phyloP scores from a whole-genome alignment of 1,284 basidiomycete genomes.

The Trametes sp. region DNA sequence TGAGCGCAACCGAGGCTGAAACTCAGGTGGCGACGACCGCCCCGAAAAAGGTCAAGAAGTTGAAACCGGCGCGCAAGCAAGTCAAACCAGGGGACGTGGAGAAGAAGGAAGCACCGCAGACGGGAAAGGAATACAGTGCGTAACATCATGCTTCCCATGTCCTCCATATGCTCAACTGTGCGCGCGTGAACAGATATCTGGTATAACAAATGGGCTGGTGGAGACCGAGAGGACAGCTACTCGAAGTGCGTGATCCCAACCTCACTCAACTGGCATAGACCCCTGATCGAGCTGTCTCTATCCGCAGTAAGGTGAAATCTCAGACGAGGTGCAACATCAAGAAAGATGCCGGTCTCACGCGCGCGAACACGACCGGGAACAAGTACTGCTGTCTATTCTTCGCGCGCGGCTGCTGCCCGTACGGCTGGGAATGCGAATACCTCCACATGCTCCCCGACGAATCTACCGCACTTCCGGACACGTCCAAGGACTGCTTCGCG shows the following conservation, averaged over 20 bases:
- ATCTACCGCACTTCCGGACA: conserved; percentile 78
- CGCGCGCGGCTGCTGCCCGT: conserved; percentile 95
- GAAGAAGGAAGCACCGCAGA: conserved; percentile 87
- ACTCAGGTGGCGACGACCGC: conserved; percentile 30
- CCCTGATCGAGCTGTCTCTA: conserved; percentile 8
- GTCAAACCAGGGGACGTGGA: conserved; percentile 90
- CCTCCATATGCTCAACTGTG: conserved; percentile 6
- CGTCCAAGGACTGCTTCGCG: conserved; percentile 96
- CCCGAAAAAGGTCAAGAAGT: conserved; percentile 59
- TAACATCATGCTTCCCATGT: conserved; percentile 25
- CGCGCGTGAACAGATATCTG: conserved; percentile 87
- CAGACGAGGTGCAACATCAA: conserved; percentile 92
- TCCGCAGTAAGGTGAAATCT: conserved; percentile 89
- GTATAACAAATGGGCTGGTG: conserved; percentile 99
- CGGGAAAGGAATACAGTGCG: conserved; percentile 94
- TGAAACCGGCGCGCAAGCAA: conserved; percentile 88
- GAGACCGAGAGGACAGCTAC: conserved; percentile 92
- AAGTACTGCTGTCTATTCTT: conserved; percentile 97
- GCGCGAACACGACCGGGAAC: conserved; percentile 90
- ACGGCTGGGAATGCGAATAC: conserved; percentile 97
- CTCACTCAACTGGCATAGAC: conserved; percentile 7
- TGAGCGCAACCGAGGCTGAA: conserved; percentile 38
- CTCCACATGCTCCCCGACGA: conserved; percentile 88
- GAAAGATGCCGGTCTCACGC: conserved; percentile 90
- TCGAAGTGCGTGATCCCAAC: conserved; percentile 74